Base-by-base conservation (phyloP, 371 early-diverging fungal species). In the Rhizopus arrhizus region DNA sequence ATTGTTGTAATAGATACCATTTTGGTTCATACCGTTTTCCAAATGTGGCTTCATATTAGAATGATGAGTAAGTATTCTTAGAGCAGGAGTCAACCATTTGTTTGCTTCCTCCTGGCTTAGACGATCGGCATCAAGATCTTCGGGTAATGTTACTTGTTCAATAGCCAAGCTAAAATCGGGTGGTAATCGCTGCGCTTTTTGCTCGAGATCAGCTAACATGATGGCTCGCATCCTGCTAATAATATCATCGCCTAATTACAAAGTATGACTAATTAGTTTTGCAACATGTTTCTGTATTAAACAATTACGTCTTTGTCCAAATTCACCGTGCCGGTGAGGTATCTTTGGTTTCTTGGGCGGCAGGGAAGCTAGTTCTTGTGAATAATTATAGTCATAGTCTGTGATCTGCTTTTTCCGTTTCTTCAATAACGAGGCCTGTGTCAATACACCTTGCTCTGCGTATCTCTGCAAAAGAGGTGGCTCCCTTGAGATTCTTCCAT, bases 1-100 rank as follows among this genome's bases (percentile, higher is more conserved):
- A 12, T 69, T 67, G 36, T 80, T 80, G 69, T 80, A 80, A 42
- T 80, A 73, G 8, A 80, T 80, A 42, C 80, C 80, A 32, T 80
- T 80, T 49, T 80, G 80, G 43, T 80, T 80, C 80, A 77, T 77
- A 41, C 80, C 80, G 38, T 80, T 80, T n/a, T 77, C 77, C 11
- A 73, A 50, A 62, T 80, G 80, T 5, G 80, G 80, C 33, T 80
- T 80, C 78, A 77, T 75, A 29, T 77, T 80, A n/a, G 77, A 71
- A 45, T 75, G 76, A 9, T 58, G 51, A 6, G 72, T 73, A 5
- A 80, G 61, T 11, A 73, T 70, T 11, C 63, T 60, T 13, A 77
- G 49, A 36, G 75, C 58, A 8, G 77, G 78, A 33, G 59, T 65
- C 2, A 80, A 15, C 4, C 72, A 51, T 40, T 71, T 59, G 11